Evolutionary conservation across 192 early-diverging fungal genomes (phyloP), one percentile per base, ranked within the genome.

Genomic region (Diversispora epigaea): DNA sequence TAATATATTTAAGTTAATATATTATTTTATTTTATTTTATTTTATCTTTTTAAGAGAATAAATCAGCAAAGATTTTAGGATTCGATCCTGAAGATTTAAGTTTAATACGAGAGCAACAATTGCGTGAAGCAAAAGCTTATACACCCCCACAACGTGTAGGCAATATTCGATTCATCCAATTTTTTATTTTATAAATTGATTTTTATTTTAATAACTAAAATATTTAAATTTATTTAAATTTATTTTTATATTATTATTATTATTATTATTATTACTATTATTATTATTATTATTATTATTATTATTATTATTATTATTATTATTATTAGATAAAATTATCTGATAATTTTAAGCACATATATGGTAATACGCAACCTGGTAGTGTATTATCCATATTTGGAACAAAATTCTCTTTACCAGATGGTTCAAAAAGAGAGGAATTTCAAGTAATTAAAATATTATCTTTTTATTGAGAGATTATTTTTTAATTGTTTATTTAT

Each of bases 361-460:
- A 94, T 79, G 89, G 91, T 60, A 87, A 94, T 6, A 75, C 77
- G 9, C 80, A 83, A 32, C 84, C 88, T 21, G 90, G 91, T n/a
- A 89, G 88, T 41, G 83, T 86, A 71, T 77, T 95, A 39, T 93
- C 93, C 9, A 79, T 89, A 41, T 93, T 92, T 76, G 97, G 95
- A 32, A 85, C 91, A 0, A 84, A 86, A 57, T 94, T 91, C 79
- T 85, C 92, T 14, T 81, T 97, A 17, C 97, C 95, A 2, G 71
- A 76, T 12, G 96, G 95, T 8, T 92, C 92, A 1, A 77, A 69
- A 10, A 89, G 93, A 61, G 81, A 89, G 12, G 94, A 97, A 73
- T 81, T 83, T 61, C 82, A 86, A 78, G 84, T 83, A 76, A 64
- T 45, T 14, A 8, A 11, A 19, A n/a, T 6, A 43, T 57, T 44